These are phyloP conservation scores for Camelina laxa DNA, from an alignment of 345 rosid species.

Conservation along the genomic window DNA sequence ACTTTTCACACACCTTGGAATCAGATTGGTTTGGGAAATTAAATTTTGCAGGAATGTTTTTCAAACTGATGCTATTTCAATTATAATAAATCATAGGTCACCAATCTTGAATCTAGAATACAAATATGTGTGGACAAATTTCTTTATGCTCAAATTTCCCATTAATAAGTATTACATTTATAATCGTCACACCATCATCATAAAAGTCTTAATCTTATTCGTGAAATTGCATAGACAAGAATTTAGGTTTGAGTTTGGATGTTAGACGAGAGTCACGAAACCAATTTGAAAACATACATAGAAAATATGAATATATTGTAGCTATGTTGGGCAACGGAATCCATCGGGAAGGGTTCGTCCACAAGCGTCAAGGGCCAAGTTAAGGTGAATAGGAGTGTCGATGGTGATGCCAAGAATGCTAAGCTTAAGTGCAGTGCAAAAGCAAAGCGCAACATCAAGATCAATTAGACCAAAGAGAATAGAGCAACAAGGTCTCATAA, in stretches of 20 bases:
- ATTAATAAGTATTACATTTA: no score
- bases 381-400: constrained; percentile 40
- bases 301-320: background rate
- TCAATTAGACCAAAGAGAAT: constrained; percentile 37
- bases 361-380: constrained; percentile 40
- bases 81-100: no score
- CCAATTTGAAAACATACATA: constrained; percentile 14
- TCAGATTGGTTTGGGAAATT: no score
- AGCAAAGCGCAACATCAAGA: constrained; percentile 38
- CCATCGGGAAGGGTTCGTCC: constrained; percentile 39
- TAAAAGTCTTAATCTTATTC: constrained; percentile 22
- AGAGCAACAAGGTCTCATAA: constrained; percentile 43
- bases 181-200: no score
- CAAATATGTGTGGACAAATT: no score
- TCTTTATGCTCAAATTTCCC: no score
- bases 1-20: no score
- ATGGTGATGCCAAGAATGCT: constrained; percentile 40
- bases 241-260: constrained; percentile 6
- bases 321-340: constrained; percentile 38
- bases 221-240: no score
- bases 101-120: no score
- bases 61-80: no score
- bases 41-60: no score
- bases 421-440: constrained; percentile 39
- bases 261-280: background rate